Base-by-base conservation (phyloP, 139 green algal species). In the Dunaliella primolecta region DNA sequence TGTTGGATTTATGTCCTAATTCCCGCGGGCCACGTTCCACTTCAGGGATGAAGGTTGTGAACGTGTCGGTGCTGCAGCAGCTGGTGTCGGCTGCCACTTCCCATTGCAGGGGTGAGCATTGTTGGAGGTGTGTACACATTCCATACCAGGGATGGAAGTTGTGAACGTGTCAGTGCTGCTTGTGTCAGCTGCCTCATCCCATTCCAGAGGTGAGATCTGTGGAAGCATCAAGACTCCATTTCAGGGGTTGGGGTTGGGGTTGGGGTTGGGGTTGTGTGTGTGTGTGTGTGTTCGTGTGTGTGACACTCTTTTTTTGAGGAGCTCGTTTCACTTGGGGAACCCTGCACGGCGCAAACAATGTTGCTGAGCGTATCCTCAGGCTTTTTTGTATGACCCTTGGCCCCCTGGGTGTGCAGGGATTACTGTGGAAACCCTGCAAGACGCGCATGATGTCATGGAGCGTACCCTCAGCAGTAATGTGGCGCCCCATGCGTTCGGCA, bases 381-480 rank as follows among this genome's bases (percentile, higher is more conserved):
- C n/a, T n/a, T n/a, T n/a, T n/a, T n/a, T n/a, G n/a, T n/a, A n/a
- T n/a, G n/a, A n/a, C n/a, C n/a, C n/a, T n/a, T n/a, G n/a, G n/a
- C n/a, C n/a, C n/a, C n/a, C n/a, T n/a, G n/a, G 0, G 2, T 35
- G 11, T n/a, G 1, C 84, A 92, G 89, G 89, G 29, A 86, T 93
- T 11, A 82, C 85, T 1, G 90, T 93, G 35, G 81, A 89, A 80
- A 93, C 90, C 7, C 86, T 93, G 20, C 91, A 94, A 80, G 91
- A 89, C 36, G 91, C 91, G 30, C 91, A 94, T 72, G 91, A 94
- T 46, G 71, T 93, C 33, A 92, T 94, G 89, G 91, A 94, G 81
- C 87, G 87, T 37, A 85, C 89, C 24, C 80, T 93, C 11, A 87
- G 38, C 78, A 88, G 70, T 75, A 84, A 70, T 31, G 78, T 88